These are phyloP conservation scores for Cryphonectria naterciae DNA, from an alignment of 2,329 filamentous ascomycete genomes.

Conservation along the genomic window DNA sequence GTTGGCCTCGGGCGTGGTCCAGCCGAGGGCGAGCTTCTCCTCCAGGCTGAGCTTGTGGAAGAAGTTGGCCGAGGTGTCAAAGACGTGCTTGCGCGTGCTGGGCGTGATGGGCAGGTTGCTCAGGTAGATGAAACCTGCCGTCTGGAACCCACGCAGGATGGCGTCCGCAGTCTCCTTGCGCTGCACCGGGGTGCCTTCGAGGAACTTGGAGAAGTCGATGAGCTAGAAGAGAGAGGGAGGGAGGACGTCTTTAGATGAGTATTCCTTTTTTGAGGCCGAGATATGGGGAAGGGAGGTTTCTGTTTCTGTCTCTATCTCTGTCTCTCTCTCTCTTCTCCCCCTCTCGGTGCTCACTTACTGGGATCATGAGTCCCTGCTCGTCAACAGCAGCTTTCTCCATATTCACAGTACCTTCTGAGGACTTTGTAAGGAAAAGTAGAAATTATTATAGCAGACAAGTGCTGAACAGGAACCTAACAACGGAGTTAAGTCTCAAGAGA, in stretches of 20 bases:
- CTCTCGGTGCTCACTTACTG: conserved; percentile 30
- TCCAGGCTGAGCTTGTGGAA: conserved; percentile 63
- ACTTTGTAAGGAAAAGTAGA: neutral
- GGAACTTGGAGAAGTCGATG: conserved; percentile 78
- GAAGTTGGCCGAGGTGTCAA: conserved; percentile 70
- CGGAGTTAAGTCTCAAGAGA: neutral
- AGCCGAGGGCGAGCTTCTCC: conserved; percentile 68
- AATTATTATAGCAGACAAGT: neutral
- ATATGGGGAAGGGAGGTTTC: neutral
- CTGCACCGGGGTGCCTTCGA: conserved; percentile 62
- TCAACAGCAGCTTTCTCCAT: conserved; percentile 42
- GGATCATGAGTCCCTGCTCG: conserved; percentile 38
- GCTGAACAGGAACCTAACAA: neutral
- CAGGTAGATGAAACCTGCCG: conserved; percentile 87
- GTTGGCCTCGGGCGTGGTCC: conserved; percentile 75
- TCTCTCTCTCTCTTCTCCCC: no score
- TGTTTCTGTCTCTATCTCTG: neutral
- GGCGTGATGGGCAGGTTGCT: conserved; percentile 74
- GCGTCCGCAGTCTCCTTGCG: conserved; percentile 69
- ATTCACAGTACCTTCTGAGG: conserved; percentile 4
- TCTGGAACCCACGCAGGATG: conserved; percentile 80
- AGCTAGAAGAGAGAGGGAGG: conserved; percentile 53
- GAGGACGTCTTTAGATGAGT: neutral
- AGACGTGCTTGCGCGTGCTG: conserved; percentile 63
- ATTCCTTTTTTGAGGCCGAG: neutral